A percentile compares a stretch with the other conserved stretches of the same genome.
phyloP scores from a whole-genome alignment of 352 stramenopile genomes.

The Phytophthora pisi region DNA sequence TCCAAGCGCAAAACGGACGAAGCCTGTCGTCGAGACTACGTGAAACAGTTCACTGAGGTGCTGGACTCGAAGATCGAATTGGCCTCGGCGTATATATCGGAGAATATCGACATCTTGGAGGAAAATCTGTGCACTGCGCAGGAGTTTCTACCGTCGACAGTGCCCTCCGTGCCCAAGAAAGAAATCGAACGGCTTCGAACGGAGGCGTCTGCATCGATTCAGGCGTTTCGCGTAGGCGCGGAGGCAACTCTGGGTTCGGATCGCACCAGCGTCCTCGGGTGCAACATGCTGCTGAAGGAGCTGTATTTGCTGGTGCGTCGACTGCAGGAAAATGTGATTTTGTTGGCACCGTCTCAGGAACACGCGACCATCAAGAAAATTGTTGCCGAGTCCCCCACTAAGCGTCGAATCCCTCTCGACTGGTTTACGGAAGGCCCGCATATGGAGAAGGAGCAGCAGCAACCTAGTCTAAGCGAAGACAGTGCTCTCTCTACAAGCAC shows the following conservation, averaged over 20 bases:
- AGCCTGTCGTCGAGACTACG: constrained; percentile 51
- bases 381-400: constrained; percentile 63
- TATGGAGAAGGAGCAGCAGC: constrained; percentile 33
- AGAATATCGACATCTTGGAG: constrained; percentile 76
- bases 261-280: constrained; percentile 63
- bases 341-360: constrained; percentile 58
- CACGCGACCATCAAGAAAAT: constrained; percentile 85
- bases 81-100: constrained; percentile 49
- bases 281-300: constrained; percentile 68
- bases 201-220: constrained; percentile 44
- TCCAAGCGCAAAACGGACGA: constrained; percentile 50
- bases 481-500: constrained; percentile 41
- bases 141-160: constrained; percentile 62
- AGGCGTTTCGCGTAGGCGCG: constrained; percentile 41
- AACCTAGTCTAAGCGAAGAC: constrained; percentile 43
- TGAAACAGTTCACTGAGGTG: constrained; percentile 52
- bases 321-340: constrained; percentile 63
- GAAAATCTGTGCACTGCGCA: constrained; percentile 68
- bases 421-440: constrained; percentile 68
- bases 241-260: constrained; percentile 33
- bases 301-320: constrained; percentile 62
- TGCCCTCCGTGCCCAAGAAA: constrained; percentile 57
- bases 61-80: constrained; percentile 50
- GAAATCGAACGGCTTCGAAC: constrained; percentile 61
- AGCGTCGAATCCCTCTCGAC: constrained; percentile 75